Conservation (phyloP, 257 asterid species). For the Euphrasia confusa region DNA sequence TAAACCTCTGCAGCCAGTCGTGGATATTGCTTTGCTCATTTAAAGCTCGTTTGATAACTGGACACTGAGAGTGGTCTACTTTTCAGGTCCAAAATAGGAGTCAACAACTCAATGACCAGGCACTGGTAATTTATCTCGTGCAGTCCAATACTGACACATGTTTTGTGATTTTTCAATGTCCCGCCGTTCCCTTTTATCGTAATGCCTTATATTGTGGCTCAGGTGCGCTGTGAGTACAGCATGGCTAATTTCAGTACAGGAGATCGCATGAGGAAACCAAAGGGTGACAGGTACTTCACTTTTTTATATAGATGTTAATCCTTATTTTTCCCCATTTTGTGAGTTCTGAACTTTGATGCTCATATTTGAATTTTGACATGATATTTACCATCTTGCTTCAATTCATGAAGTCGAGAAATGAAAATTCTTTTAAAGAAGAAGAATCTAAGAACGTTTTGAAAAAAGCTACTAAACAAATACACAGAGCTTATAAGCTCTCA, state of each 20-base stretch:
- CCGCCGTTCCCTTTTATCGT: slow-evolving; percentile 4
- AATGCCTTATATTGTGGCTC: slow-evolving; percentile 9
- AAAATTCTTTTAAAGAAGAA: too few species aligned
- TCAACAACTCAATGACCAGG: slow-evolving; percentile 72
- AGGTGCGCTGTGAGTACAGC: slow-evolving; percentile 97
- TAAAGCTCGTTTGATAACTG: slow-evolving; percentile 1
- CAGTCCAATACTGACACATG: slow-evolving; percentile 6
- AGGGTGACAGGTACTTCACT: slow-evolving; percentile 73
- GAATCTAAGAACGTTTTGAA: too few species aligned
- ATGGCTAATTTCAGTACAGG: slow-evolving; percentile 99
- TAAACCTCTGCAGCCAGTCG: background rate
- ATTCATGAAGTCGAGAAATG: too few species aligned
- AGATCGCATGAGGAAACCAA: slow-evolving; percentile 86
- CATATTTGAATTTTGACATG: background rate
- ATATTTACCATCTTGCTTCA: background rate
- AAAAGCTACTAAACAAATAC: too few species aligned
- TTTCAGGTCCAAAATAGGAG: slow-evolving; percentile 84
- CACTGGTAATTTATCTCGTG: slow-evolving; percentile 58
- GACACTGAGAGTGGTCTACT: slow-evolving; percentile 16
- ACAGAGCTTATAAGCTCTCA: too few species aligned
- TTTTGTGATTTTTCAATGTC: background rate
- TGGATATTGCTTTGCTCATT: background rate
- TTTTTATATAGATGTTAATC: slow-evolving; percentile 8
- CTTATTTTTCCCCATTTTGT: background rate
- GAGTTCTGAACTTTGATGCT: background rate